A percentile compares a stretch with the other conserved stretches of the same genome.
phyloP scores from a whole-genome alignment of 2,329 filamentous ascomycete genomes.

The Diaporthe australafricana region DNA sequence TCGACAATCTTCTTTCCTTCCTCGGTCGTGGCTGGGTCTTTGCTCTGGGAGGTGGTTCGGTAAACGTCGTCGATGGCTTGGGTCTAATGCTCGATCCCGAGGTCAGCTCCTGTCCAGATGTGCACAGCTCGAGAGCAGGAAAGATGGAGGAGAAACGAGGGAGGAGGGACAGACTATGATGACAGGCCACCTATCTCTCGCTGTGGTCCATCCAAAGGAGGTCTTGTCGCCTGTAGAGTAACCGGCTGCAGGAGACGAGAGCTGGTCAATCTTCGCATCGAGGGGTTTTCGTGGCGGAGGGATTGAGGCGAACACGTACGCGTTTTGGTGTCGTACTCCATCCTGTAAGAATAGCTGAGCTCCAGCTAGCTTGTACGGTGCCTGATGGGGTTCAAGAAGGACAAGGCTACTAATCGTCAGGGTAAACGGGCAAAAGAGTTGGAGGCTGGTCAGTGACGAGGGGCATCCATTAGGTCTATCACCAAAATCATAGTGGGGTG shows the following conservation, averaged over 20 bases:
- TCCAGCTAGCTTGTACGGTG: neutral
- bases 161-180: conserved; percentile 75
- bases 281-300: neutral
- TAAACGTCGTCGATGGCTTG: conserved; percentile 96
- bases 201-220: conserved; percentile 90
- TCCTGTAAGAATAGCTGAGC: conserved; percentile 47
- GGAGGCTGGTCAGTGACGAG: neutral
- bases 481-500: too few species aligned
- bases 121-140: neutral
- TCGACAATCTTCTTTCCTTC: conserved; percentile 91
- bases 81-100: conserved; percentile 69
- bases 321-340: conserved; percentile 82
- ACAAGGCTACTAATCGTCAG: neutral
- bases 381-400: neutral
- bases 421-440: neutral
- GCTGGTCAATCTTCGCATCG: conserved; percentile 30
- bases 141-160: neutral
- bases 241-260: conserved; percentile 64
- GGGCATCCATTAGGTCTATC: conserved; percentile 7
- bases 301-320: conserved; percentile 65
- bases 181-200: conserved; percentile 89
- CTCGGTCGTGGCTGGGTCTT: conserved; percentile 72
- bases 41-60: conserved; percentile 71
- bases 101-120: neutral
- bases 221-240: conserved; percentile 84